phyloP scores from a whole-genome alignment of 2,329 filamentous ascomycete species.

The Epicoccum sorghinum region DNA sequence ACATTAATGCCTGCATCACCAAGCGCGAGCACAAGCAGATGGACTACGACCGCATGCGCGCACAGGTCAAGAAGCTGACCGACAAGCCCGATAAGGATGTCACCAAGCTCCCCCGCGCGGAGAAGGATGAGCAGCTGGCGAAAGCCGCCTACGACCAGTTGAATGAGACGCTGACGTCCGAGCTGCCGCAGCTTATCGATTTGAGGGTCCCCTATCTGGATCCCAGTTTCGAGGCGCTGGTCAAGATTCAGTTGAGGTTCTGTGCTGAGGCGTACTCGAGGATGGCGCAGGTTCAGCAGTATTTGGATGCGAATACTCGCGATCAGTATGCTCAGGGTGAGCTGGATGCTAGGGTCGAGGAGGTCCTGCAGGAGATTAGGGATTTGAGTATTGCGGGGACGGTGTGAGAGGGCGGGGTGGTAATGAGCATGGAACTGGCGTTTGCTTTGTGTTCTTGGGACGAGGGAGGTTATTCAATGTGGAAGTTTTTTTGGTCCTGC shows the following conservation, averaged over 20 bases:
- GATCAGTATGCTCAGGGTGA: conserved; percentile 96
- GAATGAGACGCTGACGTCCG: conserved; percentile 92
- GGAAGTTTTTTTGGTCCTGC: background rate
- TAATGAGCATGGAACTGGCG: conserved; percentile 5
- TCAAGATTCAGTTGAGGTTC: conserved; percentile 97
- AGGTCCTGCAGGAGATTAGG: conserved; percentile 94
- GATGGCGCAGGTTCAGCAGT: conserved; percentile 99
- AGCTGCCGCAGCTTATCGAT: conserved; percentile 95
- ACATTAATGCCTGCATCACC: conserved; percentile 99
- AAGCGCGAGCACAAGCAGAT: conserved; percentile 98
- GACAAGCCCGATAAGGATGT: conserved; percentile 99
- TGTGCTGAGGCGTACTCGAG: conserved; percentile 96
- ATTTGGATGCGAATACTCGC: conserved; percentile 91
- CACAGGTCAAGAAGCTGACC: conserved; percentile 93
- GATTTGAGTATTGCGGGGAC: conserved; percentile 89
- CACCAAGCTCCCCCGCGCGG: conserved; percentile 91
- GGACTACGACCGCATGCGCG: conserved; percentile 94
- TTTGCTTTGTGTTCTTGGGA: background rate
- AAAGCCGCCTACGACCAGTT: conserved; percentile 93
- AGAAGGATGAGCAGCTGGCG: conserved; percentile 95
- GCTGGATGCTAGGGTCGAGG: conserved; percentile 87
- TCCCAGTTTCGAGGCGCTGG: conserved; percentile 94
- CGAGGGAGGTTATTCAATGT: too few relatives aligned
- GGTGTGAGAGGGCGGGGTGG: conserved; percentile 46
- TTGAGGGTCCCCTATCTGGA: conserved; percentile 96